Conservation (phyloP, 169 alveolate genomes). For the Cryptosporidium ryanae region DNA sequence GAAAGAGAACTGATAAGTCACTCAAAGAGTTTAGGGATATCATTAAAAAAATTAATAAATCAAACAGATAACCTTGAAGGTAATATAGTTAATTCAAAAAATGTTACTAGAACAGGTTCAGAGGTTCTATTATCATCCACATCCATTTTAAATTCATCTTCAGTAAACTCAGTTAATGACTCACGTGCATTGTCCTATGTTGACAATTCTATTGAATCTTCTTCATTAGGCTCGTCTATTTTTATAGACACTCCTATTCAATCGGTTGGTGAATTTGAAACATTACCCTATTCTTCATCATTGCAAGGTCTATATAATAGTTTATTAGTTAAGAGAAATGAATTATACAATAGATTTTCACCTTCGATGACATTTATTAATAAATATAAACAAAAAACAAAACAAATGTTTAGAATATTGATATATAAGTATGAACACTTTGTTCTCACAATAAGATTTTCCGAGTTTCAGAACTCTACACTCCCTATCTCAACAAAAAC, state of each 20-base stretch:
- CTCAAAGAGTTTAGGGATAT: slow-evolving; percentile 46
- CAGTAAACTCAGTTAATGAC: slow-evolving; percentile 17
- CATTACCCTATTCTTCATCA: slow-evolving; percentile 46
- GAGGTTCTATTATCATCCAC: slow-evolving; percentile 23
- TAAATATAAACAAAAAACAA: slow-evolving; percentile 37
- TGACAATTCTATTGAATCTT: slow-evolving; percentile 43
- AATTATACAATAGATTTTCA: slow-evolving; percentile 33
- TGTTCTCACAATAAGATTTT: slow-evolving; percentile 53
- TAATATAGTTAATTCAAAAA: not conserved
- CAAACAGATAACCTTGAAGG: slow-evolving; percentile 6
- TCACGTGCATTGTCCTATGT: slow-evolving; percentile 43
- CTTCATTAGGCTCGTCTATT: slow-evolving; percentile 57
- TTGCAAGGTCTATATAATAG: slow-evolving; percentile 50
- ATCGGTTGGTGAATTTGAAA: slow-evolving; percentile 38
- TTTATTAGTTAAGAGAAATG: slow-evolving; percentile 21
- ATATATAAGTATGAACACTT: slow-evolving; percentile 52
- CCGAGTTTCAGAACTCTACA: slow-evolving; percentile 40
- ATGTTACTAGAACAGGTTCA: slow-evolving; percentile 15
- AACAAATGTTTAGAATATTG: slow-evolving; percentile 15
- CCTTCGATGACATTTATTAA: slow-evolving; percentile 54
- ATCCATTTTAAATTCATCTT: slow-evolving; percentile 26
- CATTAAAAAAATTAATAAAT: slow-evolving; percentile 32
- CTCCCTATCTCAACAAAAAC: slow-evolving; percentile 61
- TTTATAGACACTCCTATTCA: slow-evolving; percentile 42
- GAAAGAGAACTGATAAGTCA: slow-evolving; percentile 45